Evolutionary conservation across 2,329 filamentous ascomycete species (phyloP), one percentile per base, ranked within the genome.

Genomic region (Penicillium crustosum): DNA sequence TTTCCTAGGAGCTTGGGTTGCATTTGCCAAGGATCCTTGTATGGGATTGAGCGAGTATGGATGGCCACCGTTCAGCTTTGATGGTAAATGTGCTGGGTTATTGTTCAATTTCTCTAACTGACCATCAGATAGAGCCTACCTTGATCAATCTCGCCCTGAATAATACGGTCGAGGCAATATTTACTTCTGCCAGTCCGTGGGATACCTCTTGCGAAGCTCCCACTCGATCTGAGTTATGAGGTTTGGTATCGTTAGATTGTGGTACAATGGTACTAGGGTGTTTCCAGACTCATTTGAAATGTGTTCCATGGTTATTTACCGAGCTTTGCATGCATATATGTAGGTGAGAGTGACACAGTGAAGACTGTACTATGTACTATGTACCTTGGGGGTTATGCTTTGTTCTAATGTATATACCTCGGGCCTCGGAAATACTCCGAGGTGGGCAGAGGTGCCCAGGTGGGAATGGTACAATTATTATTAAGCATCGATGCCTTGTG

Each of bases 21-120:
- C 45, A 29, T 60, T 60, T 53, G 55, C 58, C 25, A 58, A 44
- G n/a, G 23, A 58, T 15, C 55, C 49, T 17, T 10, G n/a, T 6
- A 42, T 15, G 9, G 58, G 58, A n/a, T 41, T 60, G 13, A 50
- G 21, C 15, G 2, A 31, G 12, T 60, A 57, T 41, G 48, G 41
- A 13, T 52, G 54, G 54, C 48, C 54, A 23, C 9, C 21, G 27
- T 53, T 53, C n/a, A 25, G 33, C 13, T 53, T 53, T 45, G 33
- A 58, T 25, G 13, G 49, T 41, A 44, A 2, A 21, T 31, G 13
- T 44, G 3, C 10, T n/a, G 17, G 38, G 4, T 4, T 5, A 4
- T 17, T 19, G 1, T 17, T n/a, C 10, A 4, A 4, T 15, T 10
- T n/a, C n/a, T 6, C 7, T 27, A 0, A 17, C 29, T 51, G 13